Conservation (phyloP, 1,139 yeast genomes). For the Scheffersomyces segobiensis region DNA sequence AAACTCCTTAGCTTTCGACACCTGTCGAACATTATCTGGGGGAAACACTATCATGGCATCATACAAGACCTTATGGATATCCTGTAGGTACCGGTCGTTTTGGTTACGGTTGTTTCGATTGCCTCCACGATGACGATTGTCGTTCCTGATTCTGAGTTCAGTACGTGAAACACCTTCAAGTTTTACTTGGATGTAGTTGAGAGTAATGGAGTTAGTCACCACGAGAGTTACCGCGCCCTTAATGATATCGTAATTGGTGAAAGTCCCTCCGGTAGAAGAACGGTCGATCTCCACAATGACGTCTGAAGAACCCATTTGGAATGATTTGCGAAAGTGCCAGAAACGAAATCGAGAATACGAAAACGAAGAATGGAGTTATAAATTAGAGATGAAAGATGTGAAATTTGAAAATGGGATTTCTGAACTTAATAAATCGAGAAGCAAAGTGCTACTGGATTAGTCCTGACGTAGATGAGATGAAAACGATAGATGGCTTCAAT, state of each 20-base stretch:
- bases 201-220: conserved; percentile 46
- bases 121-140: conserved; percentile 3
- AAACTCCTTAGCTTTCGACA: conserved; percentile 51
- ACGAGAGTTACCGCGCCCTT: conserved; percentile 48
- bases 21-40: conserved; percentile 52
- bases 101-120: background rate
- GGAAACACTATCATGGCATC: conserved; percentile 61
- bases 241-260: conserved; percentile 53
- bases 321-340: background rate
- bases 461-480: background rate
- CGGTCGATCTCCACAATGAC: conserved; percentile 40
- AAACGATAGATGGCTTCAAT: no score
- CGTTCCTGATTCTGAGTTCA: conserved; percentile 29
- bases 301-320: conserved; percentile 15
- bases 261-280: conserved; percentile 41
- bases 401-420: background rate
- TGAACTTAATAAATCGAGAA: background rate
- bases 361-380: background rate
- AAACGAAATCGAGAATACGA: background rate
- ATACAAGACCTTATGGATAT: conserved; percentile 57
- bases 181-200: conserved; percentile 57
- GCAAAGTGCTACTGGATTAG: background rate
- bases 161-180: conserved; percentile 56
- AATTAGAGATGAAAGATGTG: no score
- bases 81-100: conserved; percentile 24